Evolutionary conservation across 1,139 yeast species (phyloP).

Genomic region (Hyphopichia buzzinii): DNA sequence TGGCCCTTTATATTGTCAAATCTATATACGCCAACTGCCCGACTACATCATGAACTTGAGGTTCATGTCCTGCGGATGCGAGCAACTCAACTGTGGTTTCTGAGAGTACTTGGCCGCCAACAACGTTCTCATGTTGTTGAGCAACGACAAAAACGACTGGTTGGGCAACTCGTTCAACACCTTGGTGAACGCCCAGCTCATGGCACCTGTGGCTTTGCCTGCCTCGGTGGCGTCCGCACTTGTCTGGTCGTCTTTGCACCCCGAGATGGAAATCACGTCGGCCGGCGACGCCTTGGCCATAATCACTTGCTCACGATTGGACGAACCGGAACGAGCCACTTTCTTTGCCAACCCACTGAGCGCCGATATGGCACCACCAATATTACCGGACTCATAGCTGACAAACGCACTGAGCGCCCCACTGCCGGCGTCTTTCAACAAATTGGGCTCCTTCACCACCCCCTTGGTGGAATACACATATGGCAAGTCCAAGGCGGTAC

Average conservation of each 20-base stretch:
- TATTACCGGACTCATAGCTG: constrained; percentile 72
- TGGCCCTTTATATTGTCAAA: too few relatives aligned
- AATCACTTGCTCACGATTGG: constrained; percentile 30
- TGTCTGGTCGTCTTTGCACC: constrained; percentile 85
- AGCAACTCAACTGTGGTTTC: constrained; percentile 82
- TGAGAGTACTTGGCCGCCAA: constrained; percentile 73
- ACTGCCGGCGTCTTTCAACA: constrained; percentile 79
- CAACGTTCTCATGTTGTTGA: constrained; percentile 76
- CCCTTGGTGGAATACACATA: constrained; percentile 90
- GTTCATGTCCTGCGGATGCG: constrained; percentile 84
- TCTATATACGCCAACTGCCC: neutral
- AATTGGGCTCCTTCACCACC: constrained; percentile 81
- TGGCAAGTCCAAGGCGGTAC: constrained; percentile 87
- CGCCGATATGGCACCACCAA: constrained; percentile 48
- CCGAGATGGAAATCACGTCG: constrained; percentile 82
- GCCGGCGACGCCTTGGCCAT: constrained; percentile 78
- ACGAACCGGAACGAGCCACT: constrained; percentile 25
- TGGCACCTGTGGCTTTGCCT: constrained; percentile 86
- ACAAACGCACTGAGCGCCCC: constrained; percentile 71
- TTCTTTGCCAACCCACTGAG: constrained; percentile 49
- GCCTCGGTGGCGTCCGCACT: constrained; percentile 80
- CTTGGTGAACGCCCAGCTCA: constrained; percentile 85
- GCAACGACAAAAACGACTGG: constrained; percentile 73
- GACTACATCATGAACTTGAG: constrained; percentile 46
- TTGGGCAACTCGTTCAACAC: constrained; percentile 66